These are phyloP conservation scores for Thielaviopsis cerberus DNA, from an alignment of 2,329 filamentous ascomycete genomes.

Conservation along the genomic window DNA sequence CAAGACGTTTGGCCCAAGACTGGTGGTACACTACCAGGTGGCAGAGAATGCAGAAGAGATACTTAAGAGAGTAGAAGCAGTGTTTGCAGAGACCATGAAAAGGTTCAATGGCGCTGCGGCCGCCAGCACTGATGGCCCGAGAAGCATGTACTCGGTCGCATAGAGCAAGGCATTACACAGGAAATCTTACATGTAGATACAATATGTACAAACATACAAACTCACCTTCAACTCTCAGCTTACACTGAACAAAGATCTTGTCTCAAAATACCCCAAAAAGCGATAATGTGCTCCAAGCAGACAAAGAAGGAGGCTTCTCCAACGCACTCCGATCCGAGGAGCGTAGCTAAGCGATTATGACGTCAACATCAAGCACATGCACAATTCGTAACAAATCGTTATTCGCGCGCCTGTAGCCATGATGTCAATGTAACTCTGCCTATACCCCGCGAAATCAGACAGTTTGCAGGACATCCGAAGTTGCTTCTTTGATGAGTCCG, in stretches of 20 bases:
- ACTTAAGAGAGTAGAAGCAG: constrained; percentile 33
- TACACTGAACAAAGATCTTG: no score
- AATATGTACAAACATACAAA: not conserved
- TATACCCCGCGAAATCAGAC: not conserved
- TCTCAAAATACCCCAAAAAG: not conserved
- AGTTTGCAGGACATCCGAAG: not conserved
- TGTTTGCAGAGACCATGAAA: constrained; percentile 28
- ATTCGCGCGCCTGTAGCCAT: not conserved
- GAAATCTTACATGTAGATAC: not conserved
- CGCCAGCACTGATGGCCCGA: not conserved
- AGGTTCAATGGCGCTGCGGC: constrained; percentile 12
- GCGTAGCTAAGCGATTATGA: not conserved
- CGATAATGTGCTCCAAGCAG: not conserved
- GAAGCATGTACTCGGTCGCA: constrained; percentile 13
- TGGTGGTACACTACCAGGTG: constrained; percentile 42
- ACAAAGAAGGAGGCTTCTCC: not conserved
- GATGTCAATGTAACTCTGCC: not conserved
- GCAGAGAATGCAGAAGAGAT: constrained; percentile 41
- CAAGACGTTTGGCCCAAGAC: constrained; percentile 21
- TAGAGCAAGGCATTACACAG: not conserved
- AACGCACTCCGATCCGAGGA: not conserved
- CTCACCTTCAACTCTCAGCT: not conserved
- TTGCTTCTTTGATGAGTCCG: not conserved
- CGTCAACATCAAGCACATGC: not conserved
- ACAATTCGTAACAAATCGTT: not conserved